Conservation (phyloP, 1,139 yeast species). For the Candida sp. region DNA sequence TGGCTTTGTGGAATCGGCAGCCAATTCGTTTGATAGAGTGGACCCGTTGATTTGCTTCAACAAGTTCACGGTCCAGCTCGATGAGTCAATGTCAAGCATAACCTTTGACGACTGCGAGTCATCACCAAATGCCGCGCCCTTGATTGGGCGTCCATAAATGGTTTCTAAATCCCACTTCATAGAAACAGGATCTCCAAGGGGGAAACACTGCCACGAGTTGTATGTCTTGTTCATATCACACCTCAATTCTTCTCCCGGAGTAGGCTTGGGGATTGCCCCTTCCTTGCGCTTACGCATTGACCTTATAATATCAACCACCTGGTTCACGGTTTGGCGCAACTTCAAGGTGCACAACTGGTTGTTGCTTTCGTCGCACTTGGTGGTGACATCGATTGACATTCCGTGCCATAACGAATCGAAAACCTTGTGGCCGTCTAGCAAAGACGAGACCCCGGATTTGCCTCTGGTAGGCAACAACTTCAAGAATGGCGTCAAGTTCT, state of each 20-base stretch:
- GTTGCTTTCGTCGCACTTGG: constrained; percentile 46
- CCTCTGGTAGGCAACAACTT: constrained; percentile 94
- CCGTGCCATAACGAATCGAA: constrained; percentile 96
- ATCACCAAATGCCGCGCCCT: constrained; percentile 64
- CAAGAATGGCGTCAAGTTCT: constrained; percentile 92
- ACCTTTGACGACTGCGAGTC: constrained; percentile 39
- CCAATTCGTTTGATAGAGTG: constrained; percentile 11
- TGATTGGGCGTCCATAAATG: constrained; percentile 69
- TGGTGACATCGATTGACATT: constrained; percentile 84
- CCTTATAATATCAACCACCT: constrained; percentile 75
- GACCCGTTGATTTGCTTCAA: constrained; percentile 19
- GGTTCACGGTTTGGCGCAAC: constrained; percentile 74
- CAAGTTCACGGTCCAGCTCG: constrained; percentile 51
- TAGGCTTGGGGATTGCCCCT: constrained; percentile 83
- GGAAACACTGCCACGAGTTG: constrained; percentile 79
- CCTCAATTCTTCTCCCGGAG: constrained; percentile 64
- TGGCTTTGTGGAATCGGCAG: constrained; percentile 16
- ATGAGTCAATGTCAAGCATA: constrained; percentile 46
- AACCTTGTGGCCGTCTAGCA: constrained; percentile 92
- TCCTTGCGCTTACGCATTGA: constrained; percentile 59
- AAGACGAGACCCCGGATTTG: constrained; percentile 83
- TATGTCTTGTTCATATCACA: constrained; percentile 70
- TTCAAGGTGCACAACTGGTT: constrained; percentile 47
- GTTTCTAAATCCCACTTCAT: constrained; percentile 61
- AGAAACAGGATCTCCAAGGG: constrained; percentile 59